Conservation (phyloP, 257 asterid genomes). For the Rehmannia glutinosa region DNA sequence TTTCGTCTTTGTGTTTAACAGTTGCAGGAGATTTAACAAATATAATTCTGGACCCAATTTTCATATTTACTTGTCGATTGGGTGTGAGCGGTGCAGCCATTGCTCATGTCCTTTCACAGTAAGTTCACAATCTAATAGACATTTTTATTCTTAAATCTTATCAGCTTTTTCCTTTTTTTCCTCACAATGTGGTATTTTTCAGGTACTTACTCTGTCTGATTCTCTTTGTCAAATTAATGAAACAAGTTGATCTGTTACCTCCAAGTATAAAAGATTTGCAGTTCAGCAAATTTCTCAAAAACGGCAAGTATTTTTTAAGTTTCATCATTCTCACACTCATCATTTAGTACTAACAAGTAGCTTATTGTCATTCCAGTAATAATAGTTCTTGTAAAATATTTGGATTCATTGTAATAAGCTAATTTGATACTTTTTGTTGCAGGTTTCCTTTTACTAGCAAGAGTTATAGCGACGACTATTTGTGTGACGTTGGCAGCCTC, state of each 20-base stretch:
- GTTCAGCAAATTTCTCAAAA: constrained; percentile 72
- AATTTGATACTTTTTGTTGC: not conserved
- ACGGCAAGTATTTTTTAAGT: constrained; percentile 44
- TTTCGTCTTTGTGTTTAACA: constrained; percentile 16
- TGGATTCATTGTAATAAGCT: no score
- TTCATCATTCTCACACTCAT: not conserved
- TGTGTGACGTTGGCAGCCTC: constrained; percentile 93
- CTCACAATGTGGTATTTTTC: not conserved
- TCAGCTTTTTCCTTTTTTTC: not conserved
- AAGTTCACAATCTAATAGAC: no score
- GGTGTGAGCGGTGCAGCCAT: constrained; percentile 98
- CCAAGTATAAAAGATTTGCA: constrained; percentile 72
- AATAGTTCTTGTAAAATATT: no score
- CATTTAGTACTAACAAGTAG: no score
- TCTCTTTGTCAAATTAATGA: constrained; percentile 54
- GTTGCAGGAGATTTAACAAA: constrained; percentile 76
- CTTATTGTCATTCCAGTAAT: no score
- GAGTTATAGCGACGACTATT: constrained; percentile 85
- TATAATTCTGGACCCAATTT: constrained; percentile 79
- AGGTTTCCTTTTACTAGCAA: constrained; percentile 65
- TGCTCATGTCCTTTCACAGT: constrained; percentile 97
- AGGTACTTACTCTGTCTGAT: constrained; percentile 78
- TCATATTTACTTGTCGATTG: constrained; percentile 62
- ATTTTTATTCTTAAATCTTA: not conserved
- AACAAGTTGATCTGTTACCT: constrained; percentile 67